Conservation (phyloP, 2,329 filamentous ascomycete genomes). For the Zasmidium cellare region DNA sequence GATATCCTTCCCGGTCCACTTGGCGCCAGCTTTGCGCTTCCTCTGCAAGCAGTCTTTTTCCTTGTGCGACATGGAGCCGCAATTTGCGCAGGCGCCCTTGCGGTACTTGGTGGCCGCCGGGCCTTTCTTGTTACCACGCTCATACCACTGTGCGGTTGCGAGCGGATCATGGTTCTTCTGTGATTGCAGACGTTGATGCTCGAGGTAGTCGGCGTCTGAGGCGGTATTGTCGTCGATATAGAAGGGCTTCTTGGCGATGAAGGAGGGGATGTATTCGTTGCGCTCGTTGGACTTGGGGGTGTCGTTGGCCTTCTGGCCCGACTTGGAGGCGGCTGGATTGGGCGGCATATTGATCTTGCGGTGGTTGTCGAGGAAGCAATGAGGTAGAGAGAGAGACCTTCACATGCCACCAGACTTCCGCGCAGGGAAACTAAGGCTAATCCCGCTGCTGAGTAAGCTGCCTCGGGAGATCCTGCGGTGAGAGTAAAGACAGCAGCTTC, state of each 20-base stretch:
- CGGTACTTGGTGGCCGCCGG: slow-evolving; percentile 94
- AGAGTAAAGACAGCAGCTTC: no score
- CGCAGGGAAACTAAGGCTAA: no score
- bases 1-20: slow-evolving; percentile 90
- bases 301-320: slow-evolving; percentile 69
- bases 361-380: background rate
- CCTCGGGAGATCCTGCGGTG: no score
- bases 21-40: slow-evolving; percentile 84
- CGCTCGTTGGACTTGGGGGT: slow-evolving; percentile 72
- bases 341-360: slow-evolving; percentile 39
- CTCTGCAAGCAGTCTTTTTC: slow-evolving; percentile 89
- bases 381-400: background rate
- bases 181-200: slow-evolving; percentile 87
- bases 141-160: slow-evolving; percentile 82
- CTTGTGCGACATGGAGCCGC: slow-evolving; percentile 95
- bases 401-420: background rate
- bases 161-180: slow-evolving; percentile 58
- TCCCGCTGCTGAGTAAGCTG: no score
- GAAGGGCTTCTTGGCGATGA: slow-evolving; percentile 97
- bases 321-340: slow-evolving; percentile 48
- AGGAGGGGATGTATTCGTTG: slow-evolving; percentile 96
- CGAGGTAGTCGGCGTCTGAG: slow-evolving; percentile 81
- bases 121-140: slow-evolving; percentile 73
- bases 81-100: slow-evolving; percentile 98
- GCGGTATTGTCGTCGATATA: slow-evolving; percentile 78